Conservation (phyloP, 345 rosid genomes). For the Schrenkiella parvula region DNA sequence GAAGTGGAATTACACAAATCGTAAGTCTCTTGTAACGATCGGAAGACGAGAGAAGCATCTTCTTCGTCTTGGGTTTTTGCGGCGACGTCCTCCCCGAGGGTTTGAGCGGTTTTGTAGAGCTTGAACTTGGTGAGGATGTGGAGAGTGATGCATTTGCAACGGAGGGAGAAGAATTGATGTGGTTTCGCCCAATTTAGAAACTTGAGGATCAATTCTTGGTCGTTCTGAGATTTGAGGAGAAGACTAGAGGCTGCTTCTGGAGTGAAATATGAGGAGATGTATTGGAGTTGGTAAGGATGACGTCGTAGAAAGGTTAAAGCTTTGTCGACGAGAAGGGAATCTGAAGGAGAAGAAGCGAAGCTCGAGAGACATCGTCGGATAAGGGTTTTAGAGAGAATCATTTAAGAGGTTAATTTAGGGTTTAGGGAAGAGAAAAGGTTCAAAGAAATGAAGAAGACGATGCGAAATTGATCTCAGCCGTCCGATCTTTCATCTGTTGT, state of each 20-base stretch:
- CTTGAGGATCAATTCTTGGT: slow-evolving; percentile 46
- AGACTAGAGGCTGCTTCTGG: slow-evolving; percentile 59
- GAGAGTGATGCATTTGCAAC: slow-evolving; percentile 66
- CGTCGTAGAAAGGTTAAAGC: slow-evolving; percentile 56
- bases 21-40: slow-evolving; percentile 60
- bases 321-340: slow-evolving; percentile 48
- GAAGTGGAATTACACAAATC: slow-evolving; percentile 60
- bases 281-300: slow-evolving; percentile 58
- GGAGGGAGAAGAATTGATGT: slow-evolving; percentile 58
- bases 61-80: slow-evolving; percentile 29
- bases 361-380: slow-evolving; percentile 37
- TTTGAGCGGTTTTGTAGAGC: slow-evolving; percentile 72
- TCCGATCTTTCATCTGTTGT: neutral
- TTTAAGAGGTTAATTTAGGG: slow-evolving; percentile 16
- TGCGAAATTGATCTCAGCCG: slow-evolving; percentile 8
- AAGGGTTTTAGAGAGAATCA: slow-evolving; percentile 45
- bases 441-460: slow-evolving; percentile 20
- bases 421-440: neutral
- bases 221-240: slow-evolving; percentile 62
- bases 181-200: slow-evolving; percentile 71
- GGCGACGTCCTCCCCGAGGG: slow-evolving; percentile 66
- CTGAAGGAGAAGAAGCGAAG: slow-evolving; percentile 38
- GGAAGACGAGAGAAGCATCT: slow-evolving; percentile 51
- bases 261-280: slow-evolving; percentile 55
- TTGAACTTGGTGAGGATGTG: slow-evolving; percentile 81